Conservation (phyloP, 495 filamentous ascomycete species). For the Xylaria castorea region DNA sequence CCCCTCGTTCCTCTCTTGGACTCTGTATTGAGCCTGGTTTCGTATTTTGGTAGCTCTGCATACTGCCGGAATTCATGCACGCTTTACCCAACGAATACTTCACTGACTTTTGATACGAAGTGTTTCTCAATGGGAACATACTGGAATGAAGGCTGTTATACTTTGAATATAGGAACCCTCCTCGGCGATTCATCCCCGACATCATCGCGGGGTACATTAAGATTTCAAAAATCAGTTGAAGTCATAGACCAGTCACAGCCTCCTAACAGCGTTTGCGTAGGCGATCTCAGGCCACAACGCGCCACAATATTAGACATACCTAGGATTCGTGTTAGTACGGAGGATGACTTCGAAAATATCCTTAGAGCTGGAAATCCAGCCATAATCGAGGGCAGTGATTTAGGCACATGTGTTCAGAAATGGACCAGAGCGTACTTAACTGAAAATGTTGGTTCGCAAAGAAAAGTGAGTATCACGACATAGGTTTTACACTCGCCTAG, state of each 20-base stretch:
- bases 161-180: conserved; percentile 12
- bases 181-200: neutral
- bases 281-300: conserved; percentile 8
- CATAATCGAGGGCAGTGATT: conserved; percentile 66
- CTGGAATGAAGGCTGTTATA: conserved; percentile 69
- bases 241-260: conserved; percentile 22
- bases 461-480: conserved; percentile 57
- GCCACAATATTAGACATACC: conserved; percentile 47
- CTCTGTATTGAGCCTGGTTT: neutral
- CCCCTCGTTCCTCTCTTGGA: neutral
- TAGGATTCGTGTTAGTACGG: conserved; percentile 56
- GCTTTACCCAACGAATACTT: neutral
- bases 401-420: conserved; percentile 68
- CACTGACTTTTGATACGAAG: conserved; percentile 1
- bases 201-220: conserved; percentile 13
- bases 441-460: conserved; percentile 66
- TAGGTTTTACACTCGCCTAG: neutral
- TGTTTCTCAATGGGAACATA: conserved; percentile 81
- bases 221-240: conserved; percentile 31
- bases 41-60: neutral
- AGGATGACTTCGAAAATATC: conserved; percentile 64
- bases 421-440: conserved; percentile 79
- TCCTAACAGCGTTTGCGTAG: neutral
- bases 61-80: neutral
- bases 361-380: conserved; percentile 66